Percentiles rank a stretch among this genome's conserved stretches.
Evolutionary conservation across 106 monocot species (phyloP).

Genomic region (Dendrobium nobile): DNA sequence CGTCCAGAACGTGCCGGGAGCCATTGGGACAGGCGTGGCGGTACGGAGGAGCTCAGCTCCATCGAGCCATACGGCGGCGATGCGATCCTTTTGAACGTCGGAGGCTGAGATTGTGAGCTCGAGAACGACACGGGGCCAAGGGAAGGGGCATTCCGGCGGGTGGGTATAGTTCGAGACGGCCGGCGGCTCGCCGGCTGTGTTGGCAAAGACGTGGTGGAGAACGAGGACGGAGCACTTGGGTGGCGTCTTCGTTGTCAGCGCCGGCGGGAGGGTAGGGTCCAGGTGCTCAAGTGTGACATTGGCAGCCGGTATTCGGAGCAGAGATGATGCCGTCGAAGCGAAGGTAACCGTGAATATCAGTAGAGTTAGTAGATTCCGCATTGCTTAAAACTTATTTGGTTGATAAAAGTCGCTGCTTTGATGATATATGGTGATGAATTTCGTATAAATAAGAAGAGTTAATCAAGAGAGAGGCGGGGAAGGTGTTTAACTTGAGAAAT

Average conservation of each 20-base stretch:
- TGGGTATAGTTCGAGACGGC: slow-evolving; percentile 29
- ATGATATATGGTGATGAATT: background rate
- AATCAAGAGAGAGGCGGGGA: background rate
- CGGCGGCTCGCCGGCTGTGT: slow-evolving; percentile 21
- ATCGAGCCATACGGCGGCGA: slow-evolving; percentile 20
- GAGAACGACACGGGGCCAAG: slow-evolving; percentile 35
- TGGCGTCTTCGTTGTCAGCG: slow-evolving; percentile 9
- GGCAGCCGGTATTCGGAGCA: background rate
- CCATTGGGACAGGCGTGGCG: slow-evolving; percentile 38
- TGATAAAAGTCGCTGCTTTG: background rate
- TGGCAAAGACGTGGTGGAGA: slow-evolving; percentile 41
- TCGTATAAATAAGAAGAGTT: background rate
- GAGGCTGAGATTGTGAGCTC: slow-evolving; percentile 33
- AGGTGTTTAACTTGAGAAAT: slow-evolving; percentile 4
- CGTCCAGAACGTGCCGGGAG: slow-evolving; percentile 32
- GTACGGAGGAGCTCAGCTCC: slow-evolving; percentile 20
- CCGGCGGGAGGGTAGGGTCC: slow-evolving; percentile 27
- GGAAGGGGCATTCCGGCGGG: slow-evolving; percentile 21
- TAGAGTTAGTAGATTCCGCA: background rate
- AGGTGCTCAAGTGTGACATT: slow-evolving; percentile 11
- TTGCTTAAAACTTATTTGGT: background rate
- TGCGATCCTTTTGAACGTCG: slow-evolving; percentile 33
- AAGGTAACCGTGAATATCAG: background rate
- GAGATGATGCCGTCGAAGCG: background rate
- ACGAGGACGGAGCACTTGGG: slow-evolving; percentile 36